These are phyloP conservation scores for Cucumis melo DNA, from an alignment of 306 rosid species.

Conservation along the genomic window DNA sequence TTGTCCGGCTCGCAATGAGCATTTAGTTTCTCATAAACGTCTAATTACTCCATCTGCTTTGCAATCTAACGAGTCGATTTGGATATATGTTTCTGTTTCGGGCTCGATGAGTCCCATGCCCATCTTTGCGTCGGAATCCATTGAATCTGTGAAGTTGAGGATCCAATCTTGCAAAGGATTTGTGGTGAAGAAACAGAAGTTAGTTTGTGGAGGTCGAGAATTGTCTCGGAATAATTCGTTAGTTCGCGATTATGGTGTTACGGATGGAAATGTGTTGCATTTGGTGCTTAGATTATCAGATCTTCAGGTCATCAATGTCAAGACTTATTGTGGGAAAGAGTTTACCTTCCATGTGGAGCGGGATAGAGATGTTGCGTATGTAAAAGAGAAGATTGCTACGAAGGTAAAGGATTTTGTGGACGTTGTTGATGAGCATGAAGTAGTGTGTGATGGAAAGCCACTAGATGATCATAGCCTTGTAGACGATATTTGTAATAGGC, in stretches of 20 bases:
- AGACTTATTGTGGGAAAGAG: slow-evolving; percentile 53
- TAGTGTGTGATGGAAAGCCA: slow-evolving; percentile 54
- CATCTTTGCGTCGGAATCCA: slow-evolving; percentile 62
- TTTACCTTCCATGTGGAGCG: slow-evolving; percentile 56
- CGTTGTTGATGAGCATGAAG: slow-evolving; percentile 59
- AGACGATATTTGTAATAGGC: slow-evolving; percentile 50
- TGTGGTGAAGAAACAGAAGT: slow-evolving; percentile 64
- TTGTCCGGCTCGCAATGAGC: slow-evolving; percentile 39
- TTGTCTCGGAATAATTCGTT: slow-evolving; percentile 61
- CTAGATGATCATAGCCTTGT: slow-evolving; percentile 78
- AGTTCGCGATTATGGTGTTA: slow-evolving; percentile 68
- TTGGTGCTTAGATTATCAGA: slow-evolving; percentile 69
- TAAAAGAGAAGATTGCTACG: slow-evolving; percentile 60
- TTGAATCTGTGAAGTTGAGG: slow-evolving; percentile 70
- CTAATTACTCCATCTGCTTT: slow-evolving; percentile 20
- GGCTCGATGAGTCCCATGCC: slow-evolving; percentile 56
- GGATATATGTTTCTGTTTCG: slow-evolving; percentile 39
- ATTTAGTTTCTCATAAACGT: slow-evolving; percentile 18
- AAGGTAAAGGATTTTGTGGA: slow-evolving; percentile 54
- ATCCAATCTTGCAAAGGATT: slow-evolving; percentile 60
- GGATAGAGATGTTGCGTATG: slow-evolving; percentile 67
- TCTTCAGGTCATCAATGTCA: slow-evolving; percentile 66
- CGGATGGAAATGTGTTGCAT: slow-evolving; percentile 77
- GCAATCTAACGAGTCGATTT: slow-evolving; percentile 38
- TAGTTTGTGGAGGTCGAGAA: slow-evolving; percentile 89